Conservation (phyloP, 208 protist species). For the Leishmania aethiopica region DNA sequence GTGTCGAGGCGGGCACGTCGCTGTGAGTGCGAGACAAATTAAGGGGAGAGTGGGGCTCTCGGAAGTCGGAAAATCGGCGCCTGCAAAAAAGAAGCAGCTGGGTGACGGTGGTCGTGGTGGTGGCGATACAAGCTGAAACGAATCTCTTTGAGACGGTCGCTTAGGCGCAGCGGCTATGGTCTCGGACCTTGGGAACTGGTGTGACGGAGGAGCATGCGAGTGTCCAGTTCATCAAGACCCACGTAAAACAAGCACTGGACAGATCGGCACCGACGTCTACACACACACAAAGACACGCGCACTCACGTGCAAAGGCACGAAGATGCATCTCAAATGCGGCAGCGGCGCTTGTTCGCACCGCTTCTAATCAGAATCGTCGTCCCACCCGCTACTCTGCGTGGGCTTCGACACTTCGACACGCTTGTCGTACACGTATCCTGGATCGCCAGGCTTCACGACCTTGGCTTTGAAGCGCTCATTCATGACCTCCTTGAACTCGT, state of each 20-base stretch:
- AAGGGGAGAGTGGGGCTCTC: background rate
- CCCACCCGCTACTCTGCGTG: constrained; percentile 84
- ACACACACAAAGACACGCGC: background rate
- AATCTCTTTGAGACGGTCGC: background rate
- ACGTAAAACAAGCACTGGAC: background rate
- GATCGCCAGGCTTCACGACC: constrained; percentile 76
- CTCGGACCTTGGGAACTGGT: background rate
- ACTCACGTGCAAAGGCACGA: background rate
- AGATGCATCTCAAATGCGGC: background rate
- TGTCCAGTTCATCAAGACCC: background rate
- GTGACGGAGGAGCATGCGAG: background rate
- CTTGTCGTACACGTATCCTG: constrained; percentile 87
- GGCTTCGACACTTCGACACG: constrained; percentile 67
- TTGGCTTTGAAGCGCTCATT: constrained; percentile 76
- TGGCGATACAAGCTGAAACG: background rate
- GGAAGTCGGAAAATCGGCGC: no score
- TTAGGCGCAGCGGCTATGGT: background rate
- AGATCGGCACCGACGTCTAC: background rate
- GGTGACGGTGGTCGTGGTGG: background rate
- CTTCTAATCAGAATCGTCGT: constrained; percentile 57
- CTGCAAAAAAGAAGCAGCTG: no score
- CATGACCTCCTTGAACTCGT: constrained; percentile 92
- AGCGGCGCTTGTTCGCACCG: background rate
- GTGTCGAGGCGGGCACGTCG: no score
- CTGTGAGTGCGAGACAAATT: background rate